Evolutionary conservation across 2,329 filamentous ascomycete genomes (phyloP).

Genomic region (Colletotrichum ledebouriae): DNA sequence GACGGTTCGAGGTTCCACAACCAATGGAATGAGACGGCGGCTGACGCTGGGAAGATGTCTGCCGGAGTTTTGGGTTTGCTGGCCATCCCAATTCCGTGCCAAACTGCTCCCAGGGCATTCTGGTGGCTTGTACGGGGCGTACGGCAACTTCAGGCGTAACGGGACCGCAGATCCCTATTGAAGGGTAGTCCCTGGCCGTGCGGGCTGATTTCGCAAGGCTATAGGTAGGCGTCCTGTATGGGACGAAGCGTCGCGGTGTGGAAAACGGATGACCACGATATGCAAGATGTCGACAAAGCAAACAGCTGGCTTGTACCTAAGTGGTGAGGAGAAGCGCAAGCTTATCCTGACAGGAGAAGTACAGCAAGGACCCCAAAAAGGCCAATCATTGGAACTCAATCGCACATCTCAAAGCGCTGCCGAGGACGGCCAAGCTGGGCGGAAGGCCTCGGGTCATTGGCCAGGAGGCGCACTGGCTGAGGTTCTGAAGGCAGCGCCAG

Average conservation of each 20-base stretch:
- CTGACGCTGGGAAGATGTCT: not conserved
- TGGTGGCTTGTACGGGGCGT: not conserved
- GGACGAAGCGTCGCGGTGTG: not conserved
- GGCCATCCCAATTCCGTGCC: constrained; percentile 22
- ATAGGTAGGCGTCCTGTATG: constrained; percentile 9
- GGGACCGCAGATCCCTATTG: constrained; percentile 25
- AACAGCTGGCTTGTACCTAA: constrained; percentile 5
- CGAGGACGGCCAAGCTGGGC: constrained; percentile 29
- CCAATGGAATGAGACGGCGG: constrained; percentile 15
- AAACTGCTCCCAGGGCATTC: not conserved
- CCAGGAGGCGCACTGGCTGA: constrained; percentile 10
- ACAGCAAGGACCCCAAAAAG: not conserved
- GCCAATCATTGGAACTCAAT: constrained; percentile 32
- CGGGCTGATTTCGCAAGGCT: not conserved
- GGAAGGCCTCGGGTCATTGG: constrained; percentile 28
- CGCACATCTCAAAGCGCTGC: not conserved
- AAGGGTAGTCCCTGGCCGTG: constrained; percentile 3
- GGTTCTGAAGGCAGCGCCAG: constrained; percentile 23
- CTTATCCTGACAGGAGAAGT: too few relatives aligned
- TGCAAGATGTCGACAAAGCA: not conserved
- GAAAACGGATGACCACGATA: not conserved
- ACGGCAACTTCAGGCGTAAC: constrained; percentile 18
- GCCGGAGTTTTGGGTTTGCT: constrained; percentile 9
- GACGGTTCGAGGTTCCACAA: constrained; percentile 1
- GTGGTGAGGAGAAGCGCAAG: not conserved